Evolutionary conservation across 768 basidiomycete genomes (phyloP).

Genomic region (Lentinula lateritia): DNA sequence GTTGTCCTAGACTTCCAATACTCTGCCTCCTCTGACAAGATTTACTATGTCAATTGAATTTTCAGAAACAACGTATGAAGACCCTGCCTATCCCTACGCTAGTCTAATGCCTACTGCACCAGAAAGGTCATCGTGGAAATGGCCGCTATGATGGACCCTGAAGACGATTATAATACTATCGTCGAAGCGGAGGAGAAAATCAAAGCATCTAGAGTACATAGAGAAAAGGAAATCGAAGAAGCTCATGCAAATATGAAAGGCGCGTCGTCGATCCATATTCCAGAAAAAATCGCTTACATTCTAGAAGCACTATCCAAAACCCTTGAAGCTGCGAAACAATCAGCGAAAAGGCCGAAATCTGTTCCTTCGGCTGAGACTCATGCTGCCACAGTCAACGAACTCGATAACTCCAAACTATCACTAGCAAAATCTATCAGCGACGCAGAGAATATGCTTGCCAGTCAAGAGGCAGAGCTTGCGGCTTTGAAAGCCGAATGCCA

Average conservation of each 20-base stretch:
- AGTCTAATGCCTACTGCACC: not conserved
- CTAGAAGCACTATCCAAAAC: constrained; percentile 52
- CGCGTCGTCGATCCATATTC: constrained; percentile 13
- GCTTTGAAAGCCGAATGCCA: constrained; percentile 60
- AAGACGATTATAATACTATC: constrained; percentile 75
- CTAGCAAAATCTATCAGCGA: constrained; percentile 75
- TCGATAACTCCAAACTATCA: constrained; percentile 58
- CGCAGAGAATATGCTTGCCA: constrained; percentile 56
- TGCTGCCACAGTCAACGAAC: constrained; percentile 52
- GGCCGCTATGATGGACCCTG: constrained; percentile 68
- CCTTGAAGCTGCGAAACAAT: constrained; percentile 65
- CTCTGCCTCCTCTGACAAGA: too few species aligned
- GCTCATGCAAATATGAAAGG: constrained; percentile 63
- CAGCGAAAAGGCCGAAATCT: constrained; percentile 62
- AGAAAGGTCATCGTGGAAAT: constrained; percentile 70
- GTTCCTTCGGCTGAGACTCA: constrained; percentile 68
- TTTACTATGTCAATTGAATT: constrained; percentile 33
- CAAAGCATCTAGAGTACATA: constrained; percentile 44
- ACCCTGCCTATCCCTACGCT: not conserved
- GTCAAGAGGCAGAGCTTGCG: constrained; percentile 67
- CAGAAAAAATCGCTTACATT: not conserved
- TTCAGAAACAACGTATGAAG: constrained; percentile 40
- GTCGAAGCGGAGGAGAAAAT: constrained; percentile 70
- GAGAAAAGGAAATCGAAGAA: constrained; percentile 67
- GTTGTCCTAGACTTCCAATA: too few species aligned